Base-by-base conservation (phyloP, 768 basidiomycete genomes). In the Termitomyces sp. region DNA sequence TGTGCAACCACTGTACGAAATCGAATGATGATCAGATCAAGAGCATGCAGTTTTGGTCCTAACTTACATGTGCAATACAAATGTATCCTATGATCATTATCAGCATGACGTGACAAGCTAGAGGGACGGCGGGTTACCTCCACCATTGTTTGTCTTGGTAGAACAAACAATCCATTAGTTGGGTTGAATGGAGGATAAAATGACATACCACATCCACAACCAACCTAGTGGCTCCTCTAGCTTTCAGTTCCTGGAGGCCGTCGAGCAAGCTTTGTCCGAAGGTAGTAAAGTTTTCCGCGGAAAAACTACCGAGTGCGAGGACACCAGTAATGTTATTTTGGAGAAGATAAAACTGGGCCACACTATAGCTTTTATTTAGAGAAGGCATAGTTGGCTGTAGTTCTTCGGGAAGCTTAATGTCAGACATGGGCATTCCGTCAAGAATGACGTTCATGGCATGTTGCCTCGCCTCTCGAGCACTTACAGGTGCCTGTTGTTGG, bases 261-360 rank as follows among this genome's bases (percentile, higher is more conserved):
- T 69, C 61, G 43, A 84, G 58, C 50, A 86, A 63, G 38, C 74
- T 73, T 40, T 63, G 60, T 50, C 75, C 71, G 57, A 84, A 78
- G 4, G 54, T 59, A 37, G 70, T 68, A 58, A 78, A 79, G 54
- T 73, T 73, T 38, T 65, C 67, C 1, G 75, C 79, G 3, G 79
- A 78, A 66, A 85, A 85, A 64, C 81, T 82, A 15, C 82, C 81
- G 6, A 85, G 73, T 3, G 80, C 80, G 28, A 84, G 70, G n/a
- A 84, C 78, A 42, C 83, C 83, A 3, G 81, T 85, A 42, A 67
- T 71, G 31, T 71, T 71, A 60, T 83, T 82, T 2, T 73, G 65
- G 15, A 83, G 72, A 66, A 81, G 63, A 63, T 77, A 82, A 62
- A 84, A 85, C 58, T 82, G 78, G 1, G 78, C 78, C 45, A 79